A percentile compares a stretch with the other conserved stretches of the same genome.
phyloP scores from a whole-genome alignment of 2,329 filamentous ascomycete genomes.

The Sarocladium brachiariae region DNA sequence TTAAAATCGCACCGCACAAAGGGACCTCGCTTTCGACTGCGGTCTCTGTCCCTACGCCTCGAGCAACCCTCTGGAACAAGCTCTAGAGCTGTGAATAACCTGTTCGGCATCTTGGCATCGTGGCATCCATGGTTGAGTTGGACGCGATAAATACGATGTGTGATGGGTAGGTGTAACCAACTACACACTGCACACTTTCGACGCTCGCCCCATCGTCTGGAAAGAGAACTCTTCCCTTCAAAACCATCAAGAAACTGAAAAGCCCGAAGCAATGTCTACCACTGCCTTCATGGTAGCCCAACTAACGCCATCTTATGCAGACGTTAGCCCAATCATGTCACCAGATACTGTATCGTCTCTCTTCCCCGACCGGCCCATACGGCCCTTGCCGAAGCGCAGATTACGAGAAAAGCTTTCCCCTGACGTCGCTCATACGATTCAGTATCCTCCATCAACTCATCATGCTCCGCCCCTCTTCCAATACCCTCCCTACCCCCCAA shows the following conservation, averaged over 20 bases:
- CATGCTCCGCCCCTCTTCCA: slow-evolving; percentile 67
- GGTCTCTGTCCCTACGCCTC: too few species aligned
- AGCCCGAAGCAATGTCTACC: too few species aligned
- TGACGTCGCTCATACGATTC: slow-evolving; percentile 74
- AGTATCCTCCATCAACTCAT: slow-evolving; percentile 71
- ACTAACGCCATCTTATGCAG: slow-evolving; percentile 22
- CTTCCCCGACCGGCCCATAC: slow-evolving; percentile 86
- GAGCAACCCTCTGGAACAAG: too few species aligned
- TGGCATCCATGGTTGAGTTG: slow-evolving; percentile 1
- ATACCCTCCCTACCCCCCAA: slow-evolving; percentile 45
- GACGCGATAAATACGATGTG: slow-evolving; percentile 23
- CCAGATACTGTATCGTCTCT: slow-evolving; percentile 72
- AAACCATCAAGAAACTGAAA: too few species aligned
- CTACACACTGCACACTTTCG: neutral
- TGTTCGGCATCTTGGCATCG: neutral
- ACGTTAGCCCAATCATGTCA: slow-evolving; percentile 49
- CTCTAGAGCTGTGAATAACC: too few species aligned
- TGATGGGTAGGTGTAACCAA: slow-evolving; percentile 33
- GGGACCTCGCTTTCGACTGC: too few species aligned
- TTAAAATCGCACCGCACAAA: too few species aligned
- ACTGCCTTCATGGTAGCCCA: too few species aligned
- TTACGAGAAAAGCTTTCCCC: slow-evolving; percentile 82
- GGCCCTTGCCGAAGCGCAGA: slow-evolving; percentile 82
- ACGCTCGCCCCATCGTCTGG: neutral
- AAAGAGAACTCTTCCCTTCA: too few species aligned